Evolutionary conservation across 129 eudicot genomes (phyloP), one percentile per base, ranked within the genome.

Genomic region (Centaurea solstitialis): DNA sequence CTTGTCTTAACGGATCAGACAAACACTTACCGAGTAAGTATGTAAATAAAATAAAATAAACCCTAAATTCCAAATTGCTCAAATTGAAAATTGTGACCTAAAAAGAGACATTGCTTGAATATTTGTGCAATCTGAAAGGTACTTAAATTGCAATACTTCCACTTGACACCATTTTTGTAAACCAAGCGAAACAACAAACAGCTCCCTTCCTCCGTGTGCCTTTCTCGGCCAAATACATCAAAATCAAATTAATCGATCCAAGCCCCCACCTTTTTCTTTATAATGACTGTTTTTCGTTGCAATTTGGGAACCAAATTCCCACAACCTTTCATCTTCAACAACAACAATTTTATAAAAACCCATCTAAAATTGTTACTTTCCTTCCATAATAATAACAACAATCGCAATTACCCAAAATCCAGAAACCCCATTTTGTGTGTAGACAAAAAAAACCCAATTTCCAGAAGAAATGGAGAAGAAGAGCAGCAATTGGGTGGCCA

Each of bases 231-330:
- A 38, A 74, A 74, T 78, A 78, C 79, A 86, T 81, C 86, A 76
- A 86, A 68, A 76, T 85, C 85, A 80, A 72, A 41, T 3, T 4
- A 22, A 50, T 76, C 83, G 68, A 50, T 73, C 45, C 26, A 80
- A 50, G 9, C 40, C 30, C 78, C 30, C 41, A 73, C 18, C 76
- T 71, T 68, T 76, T 67, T 80, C 72, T 76, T 67, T 80, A 85
- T 86, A 85, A 89, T 92, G 97, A 78, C 89, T 50, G 75, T 72
- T 41, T 81, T 79, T 37, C 71, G 64, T 53, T 67, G 88, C 78
- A 79, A 53, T 71, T 65, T 79, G 41, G 75, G 76, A 0, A 68
- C 77, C 68, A 86, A 80, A 85, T 21, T 85, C 41, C 88, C 89
- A 57, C 80, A 67, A 40, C 28, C 86, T 69, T 76, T 82, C 33